Conservation (phyloP, 2,329 filamentous ascomycete species). For the Alternaria sp. region DNA sequence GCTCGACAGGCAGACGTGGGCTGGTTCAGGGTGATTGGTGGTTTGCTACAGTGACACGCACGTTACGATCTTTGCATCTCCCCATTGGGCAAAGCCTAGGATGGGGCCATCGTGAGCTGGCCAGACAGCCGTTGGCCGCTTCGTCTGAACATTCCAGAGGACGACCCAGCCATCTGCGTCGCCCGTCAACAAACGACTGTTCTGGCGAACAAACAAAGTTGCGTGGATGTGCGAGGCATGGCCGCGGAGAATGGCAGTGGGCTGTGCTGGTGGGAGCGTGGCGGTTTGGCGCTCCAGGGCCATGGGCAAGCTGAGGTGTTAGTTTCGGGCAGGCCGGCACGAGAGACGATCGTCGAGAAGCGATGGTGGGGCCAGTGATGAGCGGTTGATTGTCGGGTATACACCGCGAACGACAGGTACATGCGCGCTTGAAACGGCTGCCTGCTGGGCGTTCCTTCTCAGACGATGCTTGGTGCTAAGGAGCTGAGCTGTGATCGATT, state of each 20-base stretch:
- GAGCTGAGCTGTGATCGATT: not conserved
- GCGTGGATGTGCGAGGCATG: conserved; percentile 82
- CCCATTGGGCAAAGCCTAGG: conserved; percentile 76
- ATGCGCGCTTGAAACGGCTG: not conserved
- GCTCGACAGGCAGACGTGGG: not conserved
- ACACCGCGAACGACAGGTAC: not conserved
- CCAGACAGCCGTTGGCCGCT: conserved; percentile 85
- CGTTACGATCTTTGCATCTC: conserved; percentile 78
- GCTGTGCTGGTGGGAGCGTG: conserved; percentile 59
- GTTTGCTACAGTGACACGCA: conserved; percentile 55
- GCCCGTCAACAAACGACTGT: conserved; percentile 80
- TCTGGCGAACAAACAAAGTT: conserved; percentile 73
- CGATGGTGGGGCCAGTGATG: conserved; percentile 15
- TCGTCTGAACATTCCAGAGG: conserved; percentile 82
- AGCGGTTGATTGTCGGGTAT: conserved; percentile 10
- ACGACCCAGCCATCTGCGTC: conserved; percentile 91
- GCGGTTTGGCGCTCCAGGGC: conserved; percentile 35
- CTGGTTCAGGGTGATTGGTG: not conserved
- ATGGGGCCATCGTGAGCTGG: conserved; percentile 80
- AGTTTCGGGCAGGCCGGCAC: conserved; percentile 35
- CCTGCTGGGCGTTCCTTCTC: not conserved
- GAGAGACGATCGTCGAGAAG: conserved; percentile 34
- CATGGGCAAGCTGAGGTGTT: conserved; percentile 38
- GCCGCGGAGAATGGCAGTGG: conserved; percentile 78
- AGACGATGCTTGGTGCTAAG: not conserved